Evolutionary conservation across 352 stramenopile genomes (phyloP).

Genomic region (Globisporangium cystogenes): DNA sequence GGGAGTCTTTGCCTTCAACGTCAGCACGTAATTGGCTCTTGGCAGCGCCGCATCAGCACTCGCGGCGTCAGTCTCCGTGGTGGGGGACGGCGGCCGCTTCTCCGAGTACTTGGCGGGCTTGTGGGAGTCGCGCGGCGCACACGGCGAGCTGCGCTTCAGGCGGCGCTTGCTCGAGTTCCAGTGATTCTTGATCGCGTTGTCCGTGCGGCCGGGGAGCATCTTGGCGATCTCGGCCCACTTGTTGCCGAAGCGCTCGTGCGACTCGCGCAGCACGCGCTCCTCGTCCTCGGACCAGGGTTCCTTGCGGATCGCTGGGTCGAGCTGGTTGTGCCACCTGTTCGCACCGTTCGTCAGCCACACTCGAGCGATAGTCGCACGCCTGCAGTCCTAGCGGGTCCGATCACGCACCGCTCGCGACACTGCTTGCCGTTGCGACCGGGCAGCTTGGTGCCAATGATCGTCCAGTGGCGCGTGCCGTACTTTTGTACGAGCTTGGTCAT

Average conservation of each 20-base stretch:
- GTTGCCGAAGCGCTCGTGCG: constrained; percentile 90
- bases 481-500: constrained; percentile 87
- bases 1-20: too few species aligned
- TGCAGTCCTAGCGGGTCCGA: too few species aligned
- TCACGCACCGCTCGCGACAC: constrained; percentile 81
- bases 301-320: constrained; percentile 86
- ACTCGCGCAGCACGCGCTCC: constrained; percentile 89
- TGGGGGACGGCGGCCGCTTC: too few species aligned
- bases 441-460: constrained; percentile 87
- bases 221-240: constrained; percentile 91
- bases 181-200: constrained; percentile 91
- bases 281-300: constrained; percentile 88
- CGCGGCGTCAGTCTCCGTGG: too few species aligned
- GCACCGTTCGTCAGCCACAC: too few species aligned
- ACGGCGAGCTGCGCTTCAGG: constrained; percentile 82
- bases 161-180: constrained; percentile 91
- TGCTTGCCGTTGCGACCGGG: constrained; percentile 87
- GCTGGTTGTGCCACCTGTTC: constrained; percentile 89
- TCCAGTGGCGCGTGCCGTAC: constrained; percentile 88
- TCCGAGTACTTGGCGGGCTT: too few species aligned
- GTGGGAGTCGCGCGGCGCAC: too few species aligned
- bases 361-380: too few species aligned
- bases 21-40: too few species aligned
- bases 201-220: constrained; percentile 70
- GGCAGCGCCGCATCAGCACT: too few species aligned